Conservation (phyloP, 2,329 filamentous ascomycete genomes). For the Penicillium glabrum region DNA sequence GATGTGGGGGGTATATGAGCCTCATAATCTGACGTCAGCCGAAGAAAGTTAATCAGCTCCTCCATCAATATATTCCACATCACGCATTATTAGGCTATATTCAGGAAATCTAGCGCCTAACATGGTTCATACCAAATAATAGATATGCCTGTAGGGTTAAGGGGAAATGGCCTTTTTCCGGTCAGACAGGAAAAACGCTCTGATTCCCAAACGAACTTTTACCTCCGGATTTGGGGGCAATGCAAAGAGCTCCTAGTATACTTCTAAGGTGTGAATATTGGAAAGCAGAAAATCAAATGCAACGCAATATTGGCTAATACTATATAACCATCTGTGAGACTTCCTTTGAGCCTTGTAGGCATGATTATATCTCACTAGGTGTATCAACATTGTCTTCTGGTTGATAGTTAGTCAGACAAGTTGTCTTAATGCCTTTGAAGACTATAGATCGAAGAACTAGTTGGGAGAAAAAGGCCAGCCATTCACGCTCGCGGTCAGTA, state of each 20-base stretch:
- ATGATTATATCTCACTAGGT: background rate
- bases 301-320: background rate
- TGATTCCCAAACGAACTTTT: too few relatives aligned
- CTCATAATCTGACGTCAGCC: background rate
- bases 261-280: background rate
- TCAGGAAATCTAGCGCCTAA: too few relatives aligned
- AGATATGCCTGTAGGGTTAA: too few relatives aligned
- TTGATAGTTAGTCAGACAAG: background rate
- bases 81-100: background rate
- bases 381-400: background rate
- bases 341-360: background rate
- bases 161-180: too few relatives aligned
- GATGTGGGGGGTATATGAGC: background rate
- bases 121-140: too few relatives aligned
- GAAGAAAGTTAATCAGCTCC: background rate
- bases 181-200: too few relatives aligned
- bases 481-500: background rate
- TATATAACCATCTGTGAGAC: background rate
- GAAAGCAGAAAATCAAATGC: background rate
- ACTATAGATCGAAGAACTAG: background rate
- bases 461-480: background rate
- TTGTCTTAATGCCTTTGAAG: background rate
- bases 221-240: too few relatives aligned
- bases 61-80: background rate
- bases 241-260: too few relatives aligned